Percentiles rank a stretch among this genome's conserved stretches.
Evolutionary conservation across 2,329 filamentous ascomycete genomes (phyloP).

Genomic region (Apiospora aurea): DNA sequence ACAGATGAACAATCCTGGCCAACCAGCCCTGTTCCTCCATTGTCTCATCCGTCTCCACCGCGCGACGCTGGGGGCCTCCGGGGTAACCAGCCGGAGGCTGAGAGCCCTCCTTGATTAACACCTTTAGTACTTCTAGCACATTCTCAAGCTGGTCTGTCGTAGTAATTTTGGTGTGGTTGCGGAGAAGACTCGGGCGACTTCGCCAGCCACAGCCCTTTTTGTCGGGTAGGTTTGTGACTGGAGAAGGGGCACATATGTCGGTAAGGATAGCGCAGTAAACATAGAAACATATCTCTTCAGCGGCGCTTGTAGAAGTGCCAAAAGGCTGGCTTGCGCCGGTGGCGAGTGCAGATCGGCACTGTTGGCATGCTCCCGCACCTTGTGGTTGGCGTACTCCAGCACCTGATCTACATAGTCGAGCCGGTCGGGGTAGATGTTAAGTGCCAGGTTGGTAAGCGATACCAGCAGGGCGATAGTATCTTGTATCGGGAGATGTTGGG

Average conservation of each 20-base stretch:
- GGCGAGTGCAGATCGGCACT: slow-evolving; percentile 94
- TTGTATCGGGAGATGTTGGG: slow-evolving; percentile 88
- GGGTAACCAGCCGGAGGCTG: slow-evolving; percentile 86
- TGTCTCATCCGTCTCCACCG: slow-evolving; percentile 90
- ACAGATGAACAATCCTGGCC: slow-evolving; percentile 87
- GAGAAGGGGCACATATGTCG: slow-evolving; percentile 88
- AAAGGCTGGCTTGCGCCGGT: slow-evolving; percentile 84
- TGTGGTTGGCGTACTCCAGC: slow-evolving; percentile 83
- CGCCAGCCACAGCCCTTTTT: slow-evolving; percentile 86
- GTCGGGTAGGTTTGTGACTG: slow-evolving; percentile 94
- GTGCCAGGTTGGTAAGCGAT: slow-evolving; percentile 90
- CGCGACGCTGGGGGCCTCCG: slow-evolving; percentile 77
- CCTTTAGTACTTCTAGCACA: slow-evolving; percentile 85
- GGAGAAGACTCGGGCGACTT: slow-evolving; percentile 85
- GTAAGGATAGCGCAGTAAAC: slow-evolving; percentile 93
- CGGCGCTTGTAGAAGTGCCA: slow-evolving; percentile 89
- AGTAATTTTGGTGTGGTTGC: slow-evolving; percentile 80
- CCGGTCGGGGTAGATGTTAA: slow-evolving; percentile 93
- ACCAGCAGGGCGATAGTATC: slow-evolving; percentile 93
- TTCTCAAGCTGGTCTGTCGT: slow-evolving; percentile 84
- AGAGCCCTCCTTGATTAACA: slow-evolving; percentile 91
- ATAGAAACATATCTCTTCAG: slow-evolving; percentile 90
- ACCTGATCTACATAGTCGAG: slow-evolving; percentile 97
- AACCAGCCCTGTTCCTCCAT: slow-evolving; percentile 98
- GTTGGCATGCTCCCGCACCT: slow-evolving; percentile 88